Evolutionary conservation across 805 yeast species (phyloP).

Genomic region (Lipomyces starkeyi): DNA sequence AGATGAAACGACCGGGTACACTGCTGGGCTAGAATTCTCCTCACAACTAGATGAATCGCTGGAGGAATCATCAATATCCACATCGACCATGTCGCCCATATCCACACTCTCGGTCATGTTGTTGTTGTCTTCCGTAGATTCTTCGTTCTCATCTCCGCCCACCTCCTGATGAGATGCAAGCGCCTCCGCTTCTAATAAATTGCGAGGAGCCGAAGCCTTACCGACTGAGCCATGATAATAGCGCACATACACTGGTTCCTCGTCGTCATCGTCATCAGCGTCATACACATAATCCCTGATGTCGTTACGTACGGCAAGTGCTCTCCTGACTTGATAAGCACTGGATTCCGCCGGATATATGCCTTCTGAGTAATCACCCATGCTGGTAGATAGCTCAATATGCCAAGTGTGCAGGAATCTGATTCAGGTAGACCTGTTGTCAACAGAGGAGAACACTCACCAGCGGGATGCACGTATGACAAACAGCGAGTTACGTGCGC

Average conservation of each 20-base stretch:
- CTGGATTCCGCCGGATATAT: not conserved
- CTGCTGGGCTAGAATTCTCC: not conserved
- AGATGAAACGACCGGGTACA: not conserved
- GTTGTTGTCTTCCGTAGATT: not conserved
- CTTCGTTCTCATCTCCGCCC: not conserved
- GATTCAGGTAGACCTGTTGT: not conserved
- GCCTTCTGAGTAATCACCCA: not conserved
- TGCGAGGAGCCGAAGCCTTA: not conserved
- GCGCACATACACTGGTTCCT: not conserved
- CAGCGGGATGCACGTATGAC: too few species aligned
- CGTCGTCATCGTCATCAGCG: not conserved
- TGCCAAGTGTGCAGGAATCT: not conserved
- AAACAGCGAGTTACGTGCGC: not conserved
- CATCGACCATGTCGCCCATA: not conserved
- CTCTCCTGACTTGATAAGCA: not conserved
- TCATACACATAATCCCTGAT: not conserved
- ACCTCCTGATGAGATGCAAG: not conserved
- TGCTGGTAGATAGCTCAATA: not conserved
- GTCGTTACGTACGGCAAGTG: not conserved
- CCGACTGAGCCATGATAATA: constrained; percentile 4
- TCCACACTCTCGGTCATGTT: not conserved
- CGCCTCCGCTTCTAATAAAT: not conserved
- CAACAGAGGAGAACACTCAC: too few species aligned
- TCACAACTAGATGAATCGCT: not conserved
- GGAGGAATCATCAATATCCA: not conserved